Base-by-base conservation (phyloP, 306 rosid species). In the Glycine latifolia region DNA sequence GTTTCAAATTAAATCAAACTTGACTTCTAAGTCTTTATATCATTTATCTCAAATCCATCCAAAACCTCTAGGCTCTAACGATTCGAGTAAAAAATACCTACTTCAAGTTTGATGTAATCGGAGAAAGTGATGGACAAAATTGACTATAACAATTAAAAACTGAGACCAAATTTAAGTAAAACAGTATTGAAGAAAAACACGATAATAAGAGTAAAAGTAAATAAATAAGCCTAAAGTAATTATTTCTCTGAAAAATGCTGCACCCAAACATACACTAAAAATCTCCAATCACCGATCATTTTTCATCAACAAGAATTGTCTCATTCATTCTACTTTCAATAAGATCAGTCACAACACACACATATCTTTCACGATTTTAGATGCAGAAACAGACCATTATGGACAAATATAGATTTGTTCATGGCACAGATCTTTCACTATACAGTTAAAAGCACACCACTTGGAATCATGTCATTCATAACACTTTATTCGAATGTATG, bases 391-490 rank as follows among this genome's bases (percentile, higher is more conserved):
- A 60, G 47, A 76, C 46, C 33, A 62, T 26, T 17, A 65, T 50
- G 73, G 41, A 48, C 8, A 65, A 3, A 52, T 12, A 48, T 17
- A 72, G 13, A 72, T 54, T 67, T 58, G 14, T 74, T 84, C 59
- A 16, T 20, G 75, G 55, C 15, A 76, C 81, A 78, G 62, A 85
- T 76, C 31, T 76, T 73, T 78, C 46, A 59, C 81, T 72, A 83
- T 76, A 87, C 89, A 86, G 52, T 79, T 73, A 48, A 72, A 83
- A 76, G 13, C 85, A 76, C 11, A 17, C 8, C 79, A 43, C 68
- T 76, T 12, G 78, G 65, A 66, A 76, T 15, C 6, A 75, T 4
- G 82, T 35, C 69, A 76, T 50, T 76, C 70, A 37, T 26, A 71
- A 60, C 47, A 73, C 60, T 68, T 81, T 60, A 49, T 77, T 81